Evolutionary conservation across 2,329 filamentous ascomycete genomes (phyloP), one percentile per base, ranked within the genome.

Genomic region (Fusarium verrucosum): DNA sequence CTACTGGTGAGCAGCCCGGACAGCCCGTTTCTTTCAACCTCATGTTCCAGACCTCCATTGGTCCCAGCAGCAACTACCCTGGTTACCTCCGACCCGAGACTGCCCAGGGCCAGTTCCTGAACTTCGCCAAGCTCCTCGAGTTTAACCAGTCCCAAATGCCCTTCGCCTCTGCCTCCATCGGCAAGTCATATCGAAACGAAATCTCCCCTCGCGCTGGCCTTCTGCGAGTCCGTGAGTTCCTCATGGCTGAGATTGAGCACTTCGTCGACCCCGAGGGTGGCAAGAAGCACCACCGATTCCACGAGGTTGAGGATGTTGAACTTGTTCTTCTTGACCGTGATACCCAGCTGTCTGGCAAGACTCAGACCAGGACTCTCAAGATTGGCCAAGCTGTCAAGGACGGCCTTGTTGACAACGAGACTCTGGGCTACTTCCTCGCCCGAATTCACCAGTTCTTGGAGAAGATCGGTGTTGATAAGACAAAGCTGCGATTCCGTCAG

Each of bases 171-270:
- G 95, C 95, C 42, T 96, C 92, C 35, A 96, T 99, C 76, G 95
- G 95, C 79, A 97, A 97, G 80, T 97, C 94, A 3, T 98, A 97
- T 86, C 89, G 95, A 73, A 99, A 99, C 77, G 95, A 99, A 76
- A 97, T 99, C 71, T 97, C 95, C 1, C 95, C 95, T 10, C 88
- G 95, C 53, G 87, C 92, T 65, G 95, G 95, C 79, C 88, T 99
- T 36, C 81, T 99, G 57, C 91, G 95, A 71, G 95, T 99, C 38
- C 92, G 95, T 72, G 95, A 99, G 78, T 98, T 99, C 81, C 81
- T 97, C 72, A 98, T 99, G 95, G 95, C 94, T 22, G 95, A 99
- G 80, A 97, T 99, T 71, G 95, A 99, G 82, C 95, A 99, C 79
- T 99, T 92, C 75, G 95, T 99, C 69, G 95, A 99, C 73, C 95